Base-by-base conservation (phyloP, 2,329 filamentous ascomycete genomes). In the Sclerotinia spermophila region DNA sequence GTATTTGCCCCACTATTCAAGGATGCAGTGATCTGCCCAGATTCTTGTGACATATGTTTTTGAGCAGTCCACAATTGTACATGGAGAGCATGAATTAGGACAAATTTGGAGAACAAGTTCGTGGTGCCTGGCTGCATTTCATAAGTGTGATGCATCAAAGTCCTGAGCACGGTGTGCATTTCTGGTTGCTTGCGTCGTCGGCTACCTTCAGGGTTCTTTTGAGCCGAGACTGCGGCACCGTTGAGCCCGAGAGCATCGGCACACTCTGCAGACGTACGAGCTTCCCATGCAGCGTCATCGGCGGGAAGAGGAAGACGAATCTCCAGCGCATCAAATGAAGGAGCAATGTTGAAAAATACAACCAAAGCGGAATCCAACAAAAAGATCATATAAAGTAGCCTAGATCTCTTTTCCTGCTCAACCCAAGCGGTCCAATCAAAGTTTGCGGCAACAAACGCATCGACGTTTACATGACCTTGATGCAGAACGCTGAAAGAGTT, bases 211-310 rank as follows among this genome's bases (percentile, higher is more conserved):
- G 84, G 80, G 74, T 93, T 93, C 70, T 78, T 82, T 35, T 81
- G 81, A n/a, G 79, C 81, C 56, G 89, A 88, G 30, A 84, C 83
- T 19, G 84, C 82, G 1, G 84, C 79, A 5, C 90, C 90, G 70
- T 86, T 82, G 1, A 93, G 79, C 6, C 90, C 90, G 5, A 93
- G 81, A 10, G 89, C 88, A 73, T 87, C 84, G 33, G 88, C 88
- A 77, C 90, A 93, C 51, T 88, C 86, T 24, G 84, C 79, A 7
- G 83, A 80, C 53, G 83, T 85, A 44, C 81, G 82, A 5, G 91
- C 90, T 75, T 93, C 90, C 90, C 91, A 93, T 3, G 89, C 87
- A 24, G 89, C 89, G 79, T 93, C 91, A 75, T 93, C 90, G 21
- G 87, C 86, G 13, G 91, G 91, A 8, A 94, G 81, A n/a, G 90